These are phyloP conservation scores for Didymella pomorum DNA, from an alignment of 2,329 filamentous ascomycete genomes.

Conservation along the genomic window DNA sequence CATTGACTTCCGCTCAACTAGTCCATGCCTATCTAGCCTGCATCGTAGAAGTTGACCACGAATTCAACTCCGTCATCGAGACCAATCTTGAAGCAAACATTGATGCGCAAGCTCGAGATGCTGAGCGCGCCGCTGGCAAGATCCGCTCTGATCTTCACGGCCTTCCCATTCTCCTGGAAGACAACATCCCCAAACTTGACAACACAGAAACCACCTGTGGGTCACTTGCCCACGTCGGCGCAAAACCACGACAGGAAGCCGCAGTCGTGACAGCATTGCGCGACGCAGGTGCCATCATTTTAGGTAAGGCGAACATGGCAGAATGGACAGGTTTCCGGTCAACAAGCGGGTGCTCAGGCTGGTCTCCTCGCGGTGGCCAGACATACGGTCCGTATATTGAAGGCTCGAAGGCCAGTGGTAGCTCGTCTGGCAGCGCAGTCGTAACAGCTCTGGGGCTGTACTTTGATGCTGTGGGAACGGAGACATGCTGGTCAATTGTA, in stretches of 20 bases:
- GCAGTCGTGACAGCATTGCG: conserved; percentile 65
- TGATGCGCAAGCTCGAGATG: conserved; percentile 60
- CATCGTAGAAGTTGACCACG: conserved; percentile 63
- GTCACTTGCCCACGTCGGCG: conserved; percentile 66
- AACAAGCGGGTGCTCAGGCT: conserved; percentile 64
- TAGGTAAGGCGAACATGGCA: conserved; percentile 69
- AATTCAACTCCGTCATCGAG: conserved; percentile 63
- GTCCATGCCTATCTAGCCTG: conserved; percentile 62
- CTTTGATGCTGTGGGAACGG: conserved; percentile 65
- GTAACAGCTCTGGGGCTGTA: conserved; percentile 64
- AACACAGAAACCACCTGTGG: conserved; percentile 54
- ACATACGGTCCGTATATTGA: conserved; percentile 65
- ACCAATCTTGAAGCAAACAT: conserved; percentile 58
- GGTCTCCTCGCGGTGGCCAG: conserved; percentile 69
- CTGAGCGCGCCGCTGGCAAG: conserved; percentile 53
- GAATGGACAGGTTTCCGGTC: conserved; percentile 69
- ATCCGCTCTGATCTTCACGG: conserved; percentile 62
- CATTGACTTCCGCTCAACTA: conserved; percentile 61
- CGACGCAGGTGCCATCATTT: conserved; percentile 65
- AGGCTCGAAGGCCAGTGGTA: conserved; percentile 66
- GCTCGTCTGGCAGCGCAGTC: conserved; percentile 68
- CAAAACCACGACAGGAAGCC: conserved; percentile 63
- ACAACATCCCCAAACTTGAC: conserved; percentile 64
- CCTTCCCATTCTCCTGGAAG: conserved; percentile 68
- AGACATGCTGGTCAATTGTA: conserved; percentile 43